Base-by-base conservation (phyloP, 108 stramenopile genomes). In the Discostella pseudostelligera region DNA sequence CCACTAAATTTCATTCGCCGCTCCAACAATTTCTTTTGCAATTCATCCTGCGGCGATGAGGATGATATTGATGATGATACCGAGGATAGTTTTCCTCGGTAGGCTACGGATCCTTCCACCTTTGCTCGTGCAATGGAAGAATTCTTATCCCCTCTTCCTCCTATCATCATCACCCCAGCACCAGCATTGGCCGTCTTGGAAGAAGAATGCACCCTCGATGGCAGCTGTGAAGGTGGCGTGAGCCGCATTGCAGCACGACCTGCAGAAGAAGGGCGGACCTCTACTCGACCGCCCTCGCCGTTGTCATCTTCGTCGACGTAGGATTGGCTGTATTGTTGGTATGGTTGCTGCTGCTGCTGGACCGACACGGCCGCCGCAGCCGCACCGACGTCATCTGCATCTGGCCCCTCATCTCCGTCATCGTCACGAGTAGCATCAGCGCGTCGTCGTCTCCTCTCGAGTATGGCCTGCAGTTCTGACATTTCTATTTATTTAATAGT, bases 381-480 rank as follows among this genome's bases (percentile, higher is more conserved):
- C n/a, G 16, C 46, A n/a, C 0, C n/a, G 12, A 10, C 12, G 39
- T 45, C 13, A 22, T 26, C 28, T n/a, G 5, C 29, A 28, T 19
- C 40, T 20, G 48, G 39, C 46, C 21, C 59, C 44, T 4, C 39
- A 16, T n/a, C 22, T 44, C 37, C 12, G 49, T 0, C 17, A 20
- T 45, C 40, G 39, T 17, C 36, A 8, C 13, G 39, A 25, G 48
- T 6, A 7, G 29, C 12, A 49, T 19, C 43, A 42, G 46, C 51
- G 10, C 60, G 47, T 8, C 56, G 45, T 0, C 68, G 39, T 10
- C 75, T 43, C 39, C 49, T 29, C 17, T 65, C 62, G 36, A 76
- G 68, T 56, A 65, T 61, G 42, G 67, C 68, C 35, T 69, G 67
- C 19, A 76, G 57, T 65, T 76, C 75, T 1, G 75, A 76, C 74